These are phyloP conservation scores for Colletotrichum kahawae DNA, from an alignment of 2,329 filamentous ascomycete species.

Conservation along the genomic window DNA sequence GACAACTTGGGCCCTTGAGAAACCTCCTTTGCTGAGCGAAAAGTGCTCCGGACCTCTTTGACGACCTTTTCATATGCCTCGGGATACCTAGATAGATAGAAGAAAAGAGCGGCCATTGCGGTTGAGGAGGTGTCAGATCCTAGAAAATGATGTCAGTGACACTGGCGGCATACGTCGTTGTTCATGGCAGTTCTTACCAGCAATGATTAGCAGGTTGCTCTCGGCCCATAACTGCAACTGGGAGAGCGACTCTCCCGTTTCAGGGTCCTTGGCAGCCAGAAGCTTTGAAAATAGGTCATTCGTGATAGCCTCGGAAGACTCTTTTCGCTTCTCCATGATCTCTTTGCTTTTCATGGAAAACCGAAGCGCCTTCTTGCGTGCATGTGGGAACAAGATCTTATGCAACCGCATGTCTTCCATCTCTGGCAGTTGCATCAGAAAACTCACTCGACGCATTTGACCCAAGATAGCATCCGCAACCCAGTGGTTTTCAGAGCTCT, in stretches of 20 bases:
- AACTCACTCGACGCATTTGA: not conserved
- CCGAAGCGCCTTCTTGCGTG: not conserved
- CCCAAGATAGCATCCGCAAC: not conserved
- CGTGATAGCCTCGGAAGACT: not conserved
- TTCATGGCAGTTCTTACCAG: not conserved
- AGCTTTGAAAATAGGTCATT: not conserved
- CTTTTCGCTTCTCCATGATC: not conserved
- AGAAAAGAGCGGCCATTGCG: constrained; percentile 2
- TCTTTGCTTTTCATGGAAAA: not conserved
- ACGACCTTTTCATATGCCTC: not conserved
- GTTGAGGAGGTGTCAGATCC: constrained; percentile 8
- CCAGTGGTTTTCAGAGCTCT: not conserved
- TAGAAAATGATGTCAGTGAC: not conserved
- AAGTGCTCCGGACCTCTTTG: not conserved
- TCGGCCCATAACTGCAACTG: constrained; percentile 1
- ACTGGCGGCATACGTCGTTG: not conserved
- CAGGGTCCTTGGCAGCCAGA: not conserved
- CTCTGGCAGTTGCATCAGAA: not conserved
- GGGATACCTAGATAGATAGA: not conserved
- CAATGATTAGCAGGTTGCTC: constrained; percentile 2
- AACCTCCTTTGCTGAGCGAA: not conserved
- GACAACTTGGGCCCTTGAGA: not conserved
- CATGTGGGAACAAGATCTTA: not conserved
- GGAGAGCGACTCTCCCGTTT: constrained; percentile 1
- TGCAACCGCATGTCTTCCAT: not conserved